phyloP scores from a whole-genome alignment of 2,329 filamentous ascomycete genomes.

The Aspergillus clavatus region DNA sequence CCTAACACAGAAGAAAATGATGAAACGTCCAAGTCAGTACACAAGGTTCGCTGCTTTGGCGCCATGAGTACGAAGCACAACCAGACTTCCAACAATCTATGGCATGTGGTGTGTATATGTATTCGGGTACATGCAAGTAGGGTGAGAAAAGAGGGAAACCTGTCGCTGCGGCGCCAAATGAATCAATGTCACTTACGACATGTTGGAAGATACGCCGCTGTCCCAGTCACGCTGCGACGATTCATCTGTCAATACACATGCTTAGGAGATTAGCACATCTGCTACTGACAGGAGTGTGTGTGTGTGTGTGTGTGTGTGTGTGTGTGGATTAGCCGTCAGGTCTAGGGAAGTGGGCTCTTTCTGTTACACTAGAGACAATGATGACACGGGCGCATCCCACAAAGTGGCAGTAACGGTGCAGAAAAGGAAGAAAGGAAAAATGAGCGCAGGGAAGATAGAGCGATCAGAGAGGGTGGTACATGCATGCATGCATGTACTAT shows the following conservation, averaged over 20 bases:
- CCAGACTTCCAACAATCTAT: background rate
- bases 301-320: too few relatives aligned
- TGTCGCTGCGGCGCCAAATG: constrained; percentile 8
- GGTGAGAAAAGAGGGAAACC: background rate
- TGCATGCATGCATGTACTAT: constrained; percentile 14
- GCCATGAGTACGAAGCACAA: background rate
- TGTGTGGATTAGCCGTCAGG: constrained; percentile 26
- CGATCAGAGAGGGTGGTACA: constrained; percentile 17
- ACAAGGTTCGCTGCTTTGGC: background rate
- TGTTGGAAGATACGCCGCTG: constrained; percentile 31
- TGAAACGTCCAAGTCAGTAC: constrained; percentile 5
- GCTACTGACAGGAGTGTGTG: constrained; percentile 28
- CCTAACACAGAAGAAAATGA: constrained; percentile 21
- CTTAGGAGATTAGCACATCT: constrained; percentile 33
- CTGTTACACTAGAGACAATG: constrained; percentile 33
- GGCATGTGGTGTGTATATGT: background rate
- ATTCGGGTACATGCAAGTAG: background rate
- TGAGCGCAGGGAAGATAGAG: constrained; percentile 11
- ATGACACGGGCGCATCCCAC: constrained; percentile 37
- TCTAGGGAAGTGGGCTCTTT: constrained; percentile 24
- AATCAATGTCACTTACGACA: constrained; percentile 36
- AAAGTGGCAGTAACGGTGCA: constrained; percentile 26
- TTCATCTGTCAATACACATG: constrained; percentile 39
- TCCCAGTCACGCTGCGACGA: constrained; percentile 33
- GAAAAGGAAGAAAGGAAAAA: constrained; percentile 16